Evolutionary conservation across 495 filamentous ascomycete genomes (phyloP), one percentile per base, ranked within the genome.

Genomic region (Cenococcum geophilum): DNA sequence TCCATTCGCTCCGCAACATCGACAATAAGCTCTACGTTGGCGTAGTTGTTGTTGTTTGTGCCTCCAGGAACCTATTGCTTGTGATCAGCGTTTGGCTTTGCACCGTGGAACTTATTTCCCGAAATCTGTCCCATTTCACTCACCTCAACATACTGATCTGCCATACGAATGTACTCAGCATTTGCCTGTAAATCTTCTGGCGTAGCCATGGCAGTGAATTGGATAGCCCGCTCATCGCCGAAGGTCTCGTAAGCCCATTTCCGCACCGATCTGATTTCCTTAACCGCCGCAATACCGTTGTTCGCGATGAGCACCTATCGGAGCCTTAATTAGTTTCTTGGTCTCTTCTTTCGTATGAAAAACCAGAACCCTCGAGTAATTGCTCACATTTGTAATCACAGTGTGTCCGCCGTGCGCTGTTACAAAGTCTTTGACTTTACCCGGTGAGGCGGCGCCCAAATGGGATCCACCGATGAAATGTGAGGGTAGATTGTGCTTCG

Each of bases 241-340:
- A 99, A 97, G 5, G 89, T 92, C 78, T 99, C 93, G 83, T 99
- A 99, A 57, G 93, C 93, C 93, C 93, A 99, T 91, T 97, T 99
- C 73, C 93, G 86, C 65, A 99, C 91, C 27, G 91, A 96, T 68
- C 93, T 83, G 69, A 99, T 99, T 76, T 97, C 92, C 76, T 99
- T 99, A 69, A 99, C 93, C 62, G 93, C 93, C 16, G 93, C 93
- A 75, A 99, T 99, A 83, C 93, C 93, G 78, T 99, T 99, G 79
- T 99, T 99, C 73, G 93, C 93, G 74, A 99, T 99, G 61, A 99
- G 83, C 23, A 99, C 91, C 93, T 98, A 71, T 20, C 50, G 12
- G 12, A 55, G 10, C 12, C 36, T 25, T 42, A 49, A 50, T 16
- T 55, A 11, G 61, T 34, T 20, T 34, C 37, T 25, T 27, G 3